A percentile compares a stretch with the other conserved stretches of the same genome.
Evolutionary conservation across 73 alveolate genomes (phyloP).

Genomic region (Tetrahymena thermophila): DNA sequence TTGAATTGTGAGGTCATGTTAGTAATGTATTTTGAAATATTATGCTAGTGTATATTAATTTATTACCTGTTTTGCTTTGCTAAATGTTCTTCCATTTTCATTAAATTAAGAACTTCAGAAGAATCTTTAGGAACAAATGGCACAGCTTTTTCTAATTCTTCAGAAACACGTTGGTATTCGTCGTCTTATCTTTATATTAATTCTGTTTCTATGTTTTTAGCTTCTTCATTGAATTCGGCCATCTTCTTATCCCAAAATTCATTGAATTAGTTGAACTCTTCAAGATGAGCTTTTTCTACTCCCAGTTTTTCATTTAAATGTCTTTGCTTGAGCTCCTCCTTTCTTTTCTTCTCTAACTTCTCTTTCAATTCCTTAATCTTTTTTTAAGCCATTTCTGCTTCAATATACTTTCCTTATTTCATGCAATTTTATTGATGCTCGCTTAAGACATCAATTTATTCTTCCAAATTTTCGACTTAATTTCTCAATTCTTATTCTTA

Average conservation of each 20-base stretch:
- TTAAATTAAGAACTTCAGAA: conserved; percentile 48
- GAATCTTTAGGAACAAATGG: conserved; percentile 48
- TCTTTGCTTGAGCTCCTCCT: conserved; percentile 32
- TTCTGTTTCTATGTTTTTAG: conserved; percentile 22
- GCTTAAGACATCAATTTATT: conserved; percentile 10
- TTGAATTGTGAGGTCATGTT: not conserved
- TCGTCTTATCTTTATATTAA: conserved; percentile 8
- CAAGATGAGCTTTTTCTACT: conserved; percentile 42
- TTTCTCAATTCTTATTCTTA: not conserved
- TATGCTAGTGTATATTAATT: not conserved
- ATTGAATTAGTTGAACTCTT: conserved; percentile 40
- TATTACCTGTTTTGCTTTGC: conserved; percentile 40
- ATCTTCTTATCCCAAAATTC: conserved; percentile 45
- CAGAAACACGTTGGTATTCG: conserved; percentile 17
- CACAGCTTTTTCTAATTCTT: conserved; percentile 39
- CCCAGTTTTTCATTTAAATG: conserved; percentile 28
- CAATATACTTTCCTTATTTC: conserved; percentile 36
- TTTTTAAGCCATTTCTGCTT: conserved; percentile 39
- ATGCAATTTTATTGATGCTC: conserved; percentile 41
- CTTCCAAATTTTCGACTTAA: not conserved
- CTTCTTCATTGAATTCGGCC: conserved; percentile 38
- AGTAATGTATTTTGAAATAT: not conserved
- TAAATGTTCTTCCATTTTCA: conserved; percentile 49
- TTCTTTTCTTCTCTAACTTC: conserved; percentile 19
- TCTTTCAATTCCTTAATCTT: conserved; percentile 22